These are phyloP conservation scores for Colletotrichum costaricense DNA, from an alignment of 2,329 filamentous ascomycete genomes.

Conservation along the genomic window DNA sequence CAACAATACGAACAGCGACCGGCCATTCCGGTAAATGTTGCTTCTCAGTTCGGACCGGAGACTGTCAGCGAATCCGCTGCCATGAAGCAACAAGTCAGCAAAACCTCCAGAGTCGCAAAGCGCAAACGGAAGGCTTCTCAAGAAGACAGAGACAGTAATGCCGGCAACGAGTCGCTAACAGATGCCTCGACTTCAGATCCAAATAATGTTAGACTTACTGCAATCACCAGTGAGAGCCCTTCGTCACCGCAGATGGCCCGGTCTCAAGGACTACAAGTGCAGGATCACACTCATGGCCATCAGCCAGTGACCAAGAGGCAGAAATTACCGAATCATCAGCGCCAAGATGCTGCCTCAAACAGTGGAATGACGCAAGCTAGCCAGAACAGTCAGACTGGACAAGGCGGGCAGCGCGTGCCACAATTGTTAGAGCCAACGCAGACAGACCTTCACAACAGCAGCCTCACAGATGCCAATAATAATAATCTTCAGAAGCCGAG, in stretches of 20 bases:
- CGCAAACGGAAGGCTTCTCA: conserved; percentile 14
- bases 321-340: not conserved
- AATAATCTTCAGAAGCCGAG: not conserved
- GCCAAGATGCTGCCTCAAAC: not conserved
- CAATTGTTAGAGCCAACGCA: not conserved
- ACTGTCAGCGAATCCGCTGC: not conserved
- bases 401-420: not conserved
- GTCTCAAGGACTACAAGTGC: not conserved
- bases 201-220: not conserved
- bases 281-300: not conserved
- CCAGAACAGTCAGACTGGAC: not conserved
- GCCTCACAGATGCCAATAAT: not conserved
- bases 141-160: not conserved
- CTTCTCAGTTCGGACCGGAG: not conserved
- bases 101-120: not conserved
- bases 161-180: not conserved
- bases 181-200: not conserved
- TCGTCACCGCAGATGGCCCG: not conserved
- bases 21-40: not conserved
- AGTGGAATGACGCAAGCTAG: not conserved
- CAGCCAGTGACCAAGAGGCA: conserved; percentile 7
- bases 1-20: not conserved
- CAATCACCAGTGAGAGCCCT: not conserved
- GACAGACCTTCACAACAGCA: not conserved
- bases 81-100: not conserved